A percentile compares a stretch with the other conserved stretches of the same genome.
Evolutionary conservation across 352 stramenopile species (phyloP).

Genomic region (Phytopythium kandeliae): DNA sequence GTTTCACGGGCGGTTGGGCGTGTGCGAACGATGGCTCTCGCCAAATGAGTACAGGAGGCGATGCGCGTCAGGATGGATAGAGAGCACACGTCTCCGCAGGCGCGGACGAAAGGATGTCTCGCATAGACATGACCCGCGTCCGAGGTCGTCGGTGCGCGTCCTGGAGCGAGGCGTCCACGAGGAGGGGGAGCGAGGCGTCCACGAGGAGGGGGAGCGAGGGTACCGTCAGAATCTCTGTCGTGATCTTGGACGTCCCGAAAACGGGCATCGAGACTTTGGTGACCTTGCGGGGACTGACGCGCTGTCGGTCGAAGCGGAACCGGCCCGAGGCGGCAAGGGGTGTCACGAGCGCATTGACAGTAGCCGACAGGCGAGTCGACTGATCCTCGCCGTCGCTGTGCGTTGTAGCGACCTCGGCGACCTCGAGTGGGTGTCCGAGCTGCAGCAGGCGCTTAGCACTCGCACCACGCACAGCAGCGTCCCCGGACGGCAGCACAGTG

Average conservation of each 20-base stretch:
- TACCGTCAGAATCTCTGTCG: slow-evolving; percentile 15
- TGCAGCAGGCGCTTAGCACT: slow-evolving; percentile 71
- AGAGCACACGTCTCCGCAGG: slow-evolving; percentile 21
- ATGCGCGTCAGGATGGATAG: not conserved
- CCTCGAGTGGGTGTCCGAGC: slow-evolving; percentile 27
- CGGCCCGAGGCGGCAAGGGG: slow-evolving; percentile 24
- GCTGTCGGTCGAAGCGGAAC: slow-evolving; percentile 49
- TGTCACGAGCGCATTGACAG: slow-evolving; percentile 24
- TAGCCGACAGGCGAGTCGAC: not conserved
- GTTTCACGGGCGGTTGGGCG: too few relatives aligned
- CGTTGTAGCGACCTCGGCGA: not conserved
- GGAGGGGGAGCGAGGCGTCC: slow-evolving; percentile 48
- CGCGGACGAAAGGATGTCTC: slow-evolving; percentile 34
- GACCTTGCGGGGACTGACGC: slow-evolving; percentile 33
- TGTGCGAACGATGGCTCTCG: too few relatives aligned
- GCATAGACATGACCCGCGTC: slow-evolving; percentile 36
- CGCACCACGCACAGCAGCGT: slow-evolving; percentile 48
- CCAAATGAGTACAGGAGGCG: too few relatives aligned
- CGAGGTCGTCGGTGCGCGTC: not conserved
- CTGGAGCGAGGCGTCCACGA: too few relatives aligned
- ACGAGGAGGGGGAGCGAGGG: slow-evolving; percentile 67
- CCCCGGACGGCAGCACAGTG: slow-evolving; percentile 30
- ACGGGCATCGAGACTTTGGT: not conserved
- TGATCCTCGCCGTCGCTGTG: slow-evolving; percentile 23
- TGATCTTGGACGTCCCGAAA: slow-evolving; percentile 5